A percentile compares a stretch with the other conserved stretches of the same genome.
phyloP scores from a whole-genome alignment of 1,284 basidiomycete genomes.

The Naganishia liquefaciens region DNA sequence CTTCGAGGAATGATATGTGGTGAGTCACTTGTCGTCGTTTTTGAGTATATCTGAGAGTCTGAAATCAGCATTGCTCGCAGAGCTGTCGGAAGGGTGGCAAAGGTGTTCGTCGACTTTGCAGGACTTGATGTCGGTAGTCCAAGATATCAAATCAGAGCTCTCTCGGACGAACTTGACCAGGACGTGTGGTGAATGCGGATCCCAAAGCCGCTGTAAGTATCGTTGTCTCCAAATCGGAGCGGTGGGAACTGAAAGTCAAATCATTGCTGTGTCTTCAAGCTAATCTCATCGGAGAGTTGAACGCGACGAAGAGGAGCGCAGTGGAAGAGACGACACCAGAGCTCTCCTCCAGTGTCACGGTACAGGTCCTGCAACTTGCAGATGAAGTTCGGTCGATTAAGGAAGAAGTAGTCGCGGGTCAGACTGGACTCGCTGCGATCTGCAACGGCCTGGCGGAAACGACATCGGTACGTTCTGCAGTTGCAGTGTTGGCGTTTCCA shows the following conservation, averaged over 20 bases:
- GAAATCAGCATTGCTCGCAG: not conserved
- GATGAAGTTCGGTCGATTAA: not conserved
- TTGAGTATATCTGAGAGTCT: not conserved
- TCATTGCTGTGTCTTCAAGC: no score
- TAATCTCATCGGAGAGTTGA: not conserved
- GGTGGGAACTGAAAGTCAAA: no score
- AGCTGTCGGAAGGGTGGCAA: slow-evolving; percentile 14
- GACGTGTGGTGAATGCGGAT: no score
- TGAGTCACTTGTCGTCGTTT: no score
- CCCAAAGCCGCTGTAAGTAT: no score
- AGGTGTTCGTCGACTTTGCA: slow-evolving; percentile 1
- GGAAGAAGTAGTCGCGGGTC: not conserved
- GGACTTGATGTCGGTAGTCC: not conserved
- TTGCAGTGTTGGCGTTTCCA: no score
- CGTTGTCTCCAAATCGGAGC: no score
- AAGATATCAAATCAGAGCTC: no score
- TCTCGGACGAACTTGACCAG: no score
- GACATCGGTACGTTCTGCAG: not conserved
- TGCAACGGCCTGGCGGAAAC: not conserved
- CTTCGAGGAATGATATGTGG: slow-evolving; percentile 9
- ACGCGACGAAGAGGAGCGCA: accelerated
- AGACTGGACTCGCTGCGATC: not conserved
- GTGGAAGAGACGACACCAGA: not conserved
- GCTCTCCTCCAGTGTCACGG: not conserved
- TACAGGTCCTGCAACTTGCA: not conserved